Evolutionary conservation across 805 yeast genomes (phyloP).

Genomic region (Citeromyces nyonsensis): DNA sequence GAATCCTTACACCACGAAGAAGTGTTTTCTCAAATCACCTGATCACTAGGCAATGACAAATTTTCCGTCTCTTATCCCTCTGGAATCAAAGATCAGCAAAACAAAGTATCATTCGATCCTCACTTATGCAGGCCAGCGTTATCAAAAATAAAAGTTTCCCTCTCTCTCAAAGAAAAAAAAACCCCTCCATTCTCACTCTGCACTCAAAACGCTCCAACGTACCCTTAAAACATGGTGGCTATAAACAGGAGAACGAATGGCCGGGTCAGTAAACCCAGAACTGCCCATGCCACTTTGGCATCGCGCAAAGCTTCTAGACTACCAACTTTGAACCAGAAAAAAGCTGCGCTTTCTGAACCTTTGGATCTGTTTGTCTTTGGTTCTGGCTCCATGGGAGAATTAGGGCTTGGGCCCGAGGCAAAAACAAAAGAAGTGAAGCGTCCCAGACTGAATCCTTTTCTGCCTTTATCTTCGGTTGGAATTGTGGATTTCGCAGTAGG

Average conservation of each 20-base stretch:
- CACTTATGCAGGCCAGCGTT: too few species aligned
- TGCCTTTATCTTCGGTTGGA: constrained; percentile 45
- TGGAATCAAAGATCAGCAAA: too few species aligned
- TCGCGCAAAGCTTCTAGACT: constrained; percentile 33
- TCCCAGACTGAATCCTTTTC: constrained; percentile 78
- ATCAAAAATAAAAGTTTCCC: too few species aligned
- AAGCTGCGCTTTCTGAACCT: constrained; percentile 21
- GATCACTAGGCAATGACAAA: too few species aligned
- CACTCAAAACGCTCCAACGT: too few species aligned
- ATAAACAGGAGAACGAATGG: constrained; percentile 9
- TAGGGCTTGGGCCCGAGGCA: constrained; percentile 94
- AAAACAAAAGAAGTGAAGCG: constrained; percentile 88
- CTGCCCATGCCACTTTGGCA: constrained; percentile 21
- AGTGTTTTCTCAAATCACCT: too few species aligned
- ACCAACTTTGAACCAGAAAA: constrained; percentile 26
- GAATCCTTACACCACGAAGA: too few species aligned
- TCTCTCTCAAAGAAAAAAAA: too few species aligned
- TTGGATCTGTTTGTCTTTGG: constrained; percentile 90
- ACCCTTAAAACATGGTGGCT: constrained; percentile 5
- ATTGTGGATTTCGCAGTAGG: constrained; percentile 87
- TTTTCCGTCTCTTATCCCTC: too few species aligned
- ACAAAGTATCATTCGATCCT: too few species aligned
- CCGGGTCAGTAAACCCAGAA: constrained; percentile 15
- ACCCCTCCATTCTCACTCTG: too few species aligned
- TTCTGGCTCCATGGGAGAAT: constrained; percentile 92